Conservation (phyloP, 2,329 filamentous ascomycete species). For the Akanthomyces dipterigenus region DNA sequence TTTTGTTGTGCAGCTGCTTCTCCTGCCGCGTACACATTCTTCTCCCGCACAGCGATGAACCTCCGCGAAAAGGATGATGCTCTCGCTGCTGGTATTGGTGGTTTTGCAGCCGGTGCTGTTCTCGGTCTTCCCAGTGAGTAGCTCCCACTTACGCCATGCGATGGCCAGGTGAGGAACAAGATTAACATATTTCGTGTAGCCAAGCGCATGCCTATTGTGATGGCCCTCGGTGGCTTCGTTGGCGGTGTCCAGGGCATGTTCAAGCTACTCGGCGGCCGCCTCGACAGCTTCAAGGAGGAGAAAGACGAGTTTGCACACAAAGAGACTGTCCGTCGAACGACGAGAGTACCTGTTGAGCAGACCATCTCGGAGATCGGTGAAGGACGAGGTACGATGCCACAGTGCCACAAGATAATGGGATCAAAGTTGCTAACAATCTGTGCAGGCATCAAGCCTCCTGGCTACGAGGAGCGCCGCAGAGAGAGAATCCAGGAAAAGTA, state of each 20-base stretch:
- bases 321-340: conserved; percentile 65
- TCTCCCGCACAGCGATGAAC: conserved; percentile 71
- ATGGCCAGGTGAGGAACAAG: background rate
- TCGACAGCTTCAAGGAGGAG: conserved; percentile 45
- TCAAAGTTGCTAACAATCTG: conserved; percentile 12
- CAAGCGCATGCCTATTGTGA: conserved; percentile 57
- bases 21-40: conserved; percentile 73
- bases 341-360: conserved; percentile 68
- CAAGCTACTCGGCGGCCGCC: conserved; percentile 60
- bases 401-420: background rate
- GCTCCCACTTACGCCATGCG: background rate
- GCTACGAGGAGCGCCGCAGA: conserved; percentile 77
- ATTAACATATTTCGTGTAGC: conserved; percentile 19
- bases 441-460: conserved; percentile 70
- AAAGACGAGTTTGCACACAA: conserved; percentile 70
- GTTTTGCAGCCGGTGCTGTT: conserved; percentile 67
- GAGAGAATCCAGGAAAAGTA: conserved; percentile 81
- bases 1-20: conserved; percentile 39
- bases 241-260: conserved; percentile 55
- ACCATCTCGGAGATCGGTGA: conserved; percentile 78
- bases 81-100: conserved; percentile 67
- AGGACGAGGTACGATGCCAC: conserved; percentile 60
- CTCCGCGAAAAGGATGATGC: conserved; percentile 77
- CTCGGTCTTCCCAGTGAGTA: conserved; percentile 65
- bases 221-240: conserved; percentile 58